These are phyloP conservation scores for Rosa persica DNA, from an alignment of 306 rosid genomes.

Conservation along the genomic window DNA sequence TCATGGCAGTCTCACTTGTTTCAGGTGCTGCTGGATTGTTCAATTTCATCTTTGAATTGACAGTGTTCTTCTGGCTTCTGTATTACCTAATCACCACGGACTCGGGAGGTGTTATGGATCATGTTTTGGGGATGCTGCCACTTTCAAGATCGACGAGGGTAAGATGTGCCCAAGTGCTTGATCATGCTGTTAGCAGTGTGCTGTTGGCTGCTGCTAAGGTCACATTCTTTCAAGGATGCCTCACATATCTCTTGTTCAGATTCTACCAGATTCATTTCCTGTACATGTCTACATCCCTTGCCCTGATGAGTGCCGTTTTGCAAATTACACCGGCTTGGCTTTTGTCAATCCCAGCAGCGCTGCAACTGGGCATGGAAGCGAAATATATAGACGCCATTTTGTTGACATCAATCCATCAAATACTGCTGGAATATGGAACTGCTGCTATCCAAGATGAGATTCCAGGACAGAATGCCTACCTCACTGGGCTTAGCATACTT, in stretches of 20 bases:
- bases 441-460: slow-evolving; percentile 44
- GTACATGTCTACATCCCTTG: slow-evolving; percentile 35
- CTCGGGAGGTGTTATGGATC: slow-evolving; percentile 42
- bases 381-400: slow-evolving; percentile 36
- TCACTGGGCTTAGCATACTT: slow-evolving; percentile 44
- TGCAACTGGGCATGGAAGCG: slow-evolving; percentile 36
- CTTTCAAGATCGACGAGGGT: slow-evolving; percentile 32
- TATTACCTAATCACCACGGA: slow-evolving; percentile 40
- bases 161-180: slow-evolving; percentile 41
- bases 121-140: slow-evolving; percentile 36
- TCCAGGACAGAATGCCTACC: slow-evolving; percentile 42
- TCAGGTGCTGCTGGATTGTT: slow-evolving; percentile 44
- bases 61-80: slow-evolving; percentile 36
- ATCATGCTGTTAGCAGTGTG: slow-evolving; percentile 41
- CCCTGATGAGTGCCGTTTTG: slow-evolving; percentile 35
- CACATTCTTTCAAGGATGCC: slow-evolving; percentile 39
- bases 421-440: slow-evolving; percentile 38
- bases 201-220: slow-evolving; percentile 38
- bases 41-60: slow-evolving; percentile 32
- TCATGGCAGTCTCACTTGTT: slow-evolving; percentile 33
- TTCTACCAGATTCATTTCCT: slow-evolving; percentile 39
- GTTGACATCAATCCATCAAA: slow-evolving; percentile 33
- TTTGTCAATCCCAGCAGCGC: slow-evolving; percentile 32
- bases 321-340: slow-evolving; percentile 37
- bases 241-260: slow-evolving; percentile 40